Conservation (phyloP, 495 filamentous ascomycete species). For the Hyaloscypha variabilis region DNA sequence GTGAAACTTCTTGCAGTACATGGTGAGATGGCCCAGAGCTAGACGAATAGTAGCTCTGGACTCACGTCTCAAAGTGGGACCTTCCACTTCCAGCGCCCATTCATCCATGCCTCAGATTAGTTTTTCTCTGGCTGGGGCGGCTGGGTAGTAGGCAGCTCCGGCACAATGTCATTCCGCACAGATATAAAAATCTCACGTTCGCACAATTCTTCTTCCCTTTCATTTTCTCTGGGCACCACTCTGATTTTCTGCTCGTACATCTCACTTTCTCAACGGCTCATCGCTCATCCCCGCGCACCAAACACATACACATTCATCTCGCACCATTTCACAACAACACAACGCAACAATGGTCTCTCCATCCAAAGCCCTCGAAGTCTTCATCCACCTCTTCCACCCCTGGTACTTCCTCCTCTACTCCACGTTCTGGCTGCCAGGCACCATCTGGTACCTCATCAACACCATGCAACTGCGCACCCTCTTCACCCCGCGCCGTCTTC, state of each 20-base stretch:
- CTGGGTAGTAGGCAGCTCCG: neutral
- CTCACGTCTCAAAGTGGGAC: neutral
- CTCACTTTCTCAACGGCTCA: neutral
- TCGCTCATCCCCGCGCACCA: neutral
- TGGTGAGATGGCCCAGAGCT: neutral
- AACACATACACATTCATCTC: neutral
- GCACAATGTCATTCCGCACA: neutral
- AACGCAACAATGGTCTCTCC: neutral
- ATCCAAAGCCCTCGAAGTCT: slow-evolving; percentile 1
- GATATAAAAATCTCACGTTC: slow-evolving; percentile 3
- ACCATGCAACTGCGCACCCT: slow-evolving; percentile 32
- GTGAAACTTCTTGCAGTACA: neutral
- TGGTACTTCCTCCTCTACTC: slow-evolving; percentile 42
- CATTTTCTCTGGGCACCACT: neutral
- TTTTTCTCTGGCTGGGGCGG: neutral
- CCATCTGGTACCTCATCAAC: slow-evolving; percentile 33
- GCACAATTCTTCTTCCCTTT: neutral
- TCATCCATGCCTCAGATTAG: neutral
- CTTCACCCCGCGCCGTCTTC: slow-evolving; percentile 37
- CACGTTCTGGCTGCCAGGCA: slow-evolving; percentile 31
- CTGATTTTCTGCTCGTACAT: neutral
- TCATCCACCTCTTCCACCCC: slow-evolving; percentile 30
- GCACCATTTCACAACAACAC: neutral
- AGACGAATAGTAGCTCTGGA: neutral
- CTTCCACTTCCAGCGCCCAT: neutral